Base-by-base conservation (phyloP, 2,329 filamentous ascomycete species). In the Waltergamsia citrina region DNA sequence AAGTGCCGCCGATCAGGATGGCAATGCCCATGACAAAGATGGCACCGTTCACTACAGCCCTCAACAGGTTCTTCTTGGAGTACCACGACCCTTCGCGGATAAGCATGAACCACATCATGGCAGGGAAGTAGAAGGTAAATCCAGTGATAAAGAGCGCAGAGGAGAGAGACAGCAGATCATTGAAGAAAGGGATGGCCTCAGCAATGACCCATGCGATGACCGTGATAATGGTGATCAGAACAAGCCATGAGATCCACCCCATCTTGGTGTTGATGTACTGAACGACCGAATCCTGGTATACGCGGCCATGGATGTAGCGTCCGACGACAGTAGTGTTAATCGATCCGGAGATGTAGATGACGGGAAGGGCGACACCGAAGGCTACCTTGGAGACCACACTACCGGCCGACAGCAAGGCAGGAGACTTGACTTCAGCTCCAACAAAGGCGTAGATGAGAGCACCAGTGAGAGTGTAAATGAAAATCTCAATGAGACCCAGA, bases 271-370 rank as follows among this genome's bases (percentile, higher is more conserved):
- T 69, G 54, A 69, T 58, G 49, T 54, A 67, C 35, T 59, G 59
- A 36, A 55, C 54, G 37, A 67, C 46, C 3, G 56, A 61, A 46
- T 63, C 44, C 43, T 56, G 56, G 48, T 54, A 68, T n/a, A 60
- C 38, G 23, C 64, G 60, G 6, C 56, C 62, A 45, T 67, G 63
- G 39, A 69, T 50, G 39, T 67, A 69, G 15, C 64, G 62, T 4
- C 51, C 56, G 20, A 62, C 55, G 9, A 67, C 62, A 2, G 60
- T 65, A 23, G 62, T 65, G 56, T 83, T 79, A 52, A 85, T 80
- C 14, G 81, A 78, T 32, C 81, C 82, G 0, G 81, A 80, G 40
- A 86, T 77, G 45, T 85, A 69, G 50, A 86, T 85, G 35, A 81
- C 84, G 11, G 81, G 81, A 4, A 81, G 62, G 1, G 78, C 81